Base-by-base conservation (phyloP, 1,139 yeast genomes). In the Nakaseomyces delphensis region DNA sequence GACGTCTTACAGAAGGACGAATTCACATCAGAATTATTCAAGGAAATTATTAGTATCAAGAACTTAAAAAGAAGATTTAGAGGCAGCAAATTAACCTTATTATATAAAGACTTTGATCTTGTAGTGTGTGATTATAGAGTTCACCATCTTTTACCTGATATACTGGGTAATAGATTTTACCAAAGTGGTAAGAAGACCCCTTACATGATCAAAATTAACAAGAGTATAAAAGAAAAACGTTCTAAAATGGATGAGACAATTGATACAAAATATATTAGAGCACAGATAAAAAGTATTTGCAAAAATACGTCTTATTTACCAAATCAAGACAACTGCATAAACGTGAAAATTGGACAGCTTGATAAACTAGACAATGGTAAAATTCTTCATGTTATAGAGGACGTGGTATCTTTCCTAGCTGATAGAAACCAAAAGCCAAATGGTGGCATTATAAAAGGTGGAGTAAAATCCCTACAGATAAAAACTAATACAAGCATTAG, bases 401-500 rank as follows among this genome's bases (percentile, higher is more conserved):
- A 73, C 43, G 74, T 79, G 2, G 48, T 81, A 19, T 56, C 60
- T 15, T 82, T 73, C 54, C 62, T 83, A 36, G 65, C 70, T 1
- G 71, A 72, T 35, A 67, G 64, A 6, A 67, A 70, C 43, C 66
- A 65, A 50, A 65, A 58, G 47, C 83, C 83, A 0, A 70, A 76
- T 36, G 85, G 85, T 1, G 86, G 86, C 0, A 55, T 76, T 11
- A 60, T 79, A 7, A 33, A 33, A 33, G 37, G 65, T 15, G 68
- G 67, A 1, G 59, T 81, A 21, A 68, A 66, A 9, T 75, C 77
- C 32, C 62, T 77, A 15, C 74, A 75, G 53, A 66, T 81, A 19
- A 80, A 80, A 60, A 77, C 85, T 0, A 70, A 73, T 43, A 79
- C 77, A 36, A 79, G 86, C 63, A 68, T 71, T 21, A 77, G 84